Evolutionary conservation across 2,329 filamentous ascomycete genomes (phyloP).

Genomic region (Anisogramma anomala): DNA sequence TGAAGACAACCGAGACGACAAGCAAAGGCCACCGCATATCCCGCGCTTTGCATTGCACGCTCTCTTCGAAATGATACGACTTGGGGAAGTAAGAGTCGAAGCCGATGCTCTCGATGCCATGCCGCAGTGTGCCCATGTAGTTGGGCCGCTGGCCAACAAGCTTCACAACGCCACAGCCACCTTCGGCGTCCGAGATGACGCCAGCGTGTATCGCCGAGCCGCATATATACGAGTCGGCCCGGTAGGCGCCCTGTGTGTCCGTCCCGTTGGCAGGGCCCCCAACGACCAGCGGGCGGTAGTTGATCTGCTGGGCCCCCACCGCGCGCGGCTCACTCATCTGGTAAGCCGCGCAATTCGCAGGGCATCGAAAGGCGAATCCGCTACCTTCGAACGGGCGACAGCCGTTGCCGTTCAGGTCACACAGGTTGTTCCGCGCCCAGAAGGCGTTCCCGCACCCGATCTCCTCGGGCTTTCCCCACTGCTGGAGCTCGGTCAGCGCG

Average conservation of each 20-base stretch:
- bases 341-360: conserved; percentile 56
- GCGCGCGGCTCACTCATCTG: conserved; percentile 60
- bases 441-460: conserved; percentile 59
- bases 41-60: conserved; percentile 53
- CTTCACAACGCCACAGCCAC: conserved; percentile 62
- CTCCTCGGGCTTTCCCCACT: conserved; percentile 53
- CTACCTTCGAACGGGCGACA: conserved; percentile 65
- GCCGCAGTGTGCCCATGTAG: conserved; percentile 51
- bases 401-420: conserved; percentile 61
- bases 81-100: conserved; percentile 89
- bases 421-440: conserved; percentile 60
- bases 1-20: conserved; percentile 69
- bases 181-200: conserved; percentile 50
- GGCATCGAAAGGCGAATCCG: conserved; percentile 63
- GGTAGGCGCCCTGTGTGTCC: conserved; percentile 50
- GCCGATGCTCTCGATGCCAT: conserved; percentile 63
- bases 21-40: conserved; percentile 81
- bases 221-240: conserved; percentile 74
- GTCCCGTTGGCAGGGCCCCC: conserved; percentile 45
- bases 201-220: conserved; percentile 65
- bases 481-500: conserved; percentile 47
- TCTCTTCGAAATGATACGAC: conserved; percentile 63
- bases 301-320: conserved; percentile 57
- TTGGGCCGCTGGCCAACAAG: conserved; percentile 56
- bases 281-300: conserved; percentile 54